Evolutionary conservation across 192 early-diverging fungal genomes (phyloP).

Genomic region (Entomortierella lignicola): DNA sequence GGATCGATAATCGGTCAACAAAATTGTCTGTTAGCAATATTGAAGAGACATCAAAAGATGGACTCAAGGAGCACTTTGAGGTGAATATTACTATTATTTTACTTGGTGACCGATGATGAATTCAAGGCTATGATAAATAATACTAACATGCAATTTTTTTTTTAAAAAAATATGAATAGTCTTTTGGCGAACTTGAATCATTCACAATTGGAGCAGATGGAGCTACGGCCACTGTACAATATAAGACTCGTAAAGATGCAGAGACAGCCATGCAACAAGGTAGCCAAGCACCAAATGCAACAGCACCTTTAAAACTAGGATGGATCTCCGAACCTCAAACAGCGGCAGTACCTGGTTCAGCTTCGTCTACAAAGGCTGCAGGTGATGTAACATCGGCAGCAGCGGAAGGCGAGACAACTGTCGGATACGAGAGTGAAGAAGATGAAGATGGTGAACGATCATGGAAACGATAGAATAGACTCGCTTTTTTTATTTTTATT

Average conservation of each 20-base stretch:
- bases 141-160: neutral
- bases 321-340: conserved; percentile 30
- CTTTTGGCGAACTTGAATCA: conserved; percentile 62
- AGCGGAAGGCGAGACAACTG: neutral
- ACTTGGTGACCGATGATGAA: neutral
- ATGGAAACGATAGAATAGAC: conserved; percentile 52
- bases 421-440: conserved; percentile 32
- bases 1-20: conserved; percentile 77
- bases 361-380: neutral
- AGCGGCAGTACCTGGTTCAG: conserved; percentile 4
- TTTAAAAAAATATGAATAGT: conserved; percentile 25
- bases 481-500: neutral
- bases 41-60: conserved; percentile 50
- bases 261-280: conserved; percentile 61
- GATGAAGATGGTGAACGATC: conserved; percentile 57
- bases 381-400: conserved; percentile 1
- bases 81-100: conserved; percentile 41
- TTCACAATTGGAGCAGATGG: conserved; percentile 58
- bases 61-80: conserved; percentile 73
- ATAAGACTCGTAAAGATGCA: conserved; percentile 65
- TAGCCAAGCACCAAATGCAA: conserved; percentile 20
- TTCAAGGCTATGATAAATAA: no score
- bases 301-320: conserved; percentile 34
- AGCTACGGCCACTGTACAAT: conserved; percentile 61
- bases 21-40: conserved; percentile 73